These are phyloP conservation scores for Gymnopilus dilepis DNA, from an alignment of 768 basidiomycete genomes.

Conservation along the genomic window DNA sequence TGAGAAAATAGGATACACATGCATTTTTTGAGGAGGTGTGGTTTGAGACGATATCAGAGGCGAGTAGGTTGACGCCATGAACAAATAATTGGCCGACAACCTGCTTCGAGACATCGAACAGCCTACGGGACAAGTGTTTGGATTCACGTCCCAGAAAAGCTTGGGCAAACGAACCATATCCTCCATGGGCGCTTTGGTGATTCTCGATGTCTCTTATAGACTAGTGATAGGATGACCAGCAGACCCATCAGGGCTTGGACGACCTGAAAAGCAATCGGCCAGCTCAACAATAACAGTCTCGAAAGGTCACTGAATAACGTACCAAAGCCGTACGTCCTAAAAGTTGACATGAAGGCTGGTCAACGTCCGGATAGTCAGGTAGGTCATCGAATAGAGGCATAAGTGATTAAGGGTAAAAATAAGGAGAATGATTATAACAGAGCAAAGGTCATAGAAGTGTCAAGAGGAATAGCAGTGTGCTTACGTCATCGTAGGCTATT, in stretches of 20 bases:
- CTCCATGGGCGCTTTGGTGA: slow-evolving; percentile 85
- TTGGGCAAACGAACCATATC: slow-evolving; percentile 71
- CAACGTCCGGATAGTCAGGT: slow-evolving; percentile 42
- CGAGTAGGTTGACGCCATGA: slow-evolving; percentile 77
- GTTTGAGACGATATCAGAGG: slow-evolving; percentile 78
- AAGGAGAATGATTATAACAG: slow-evolving; percentile 14
- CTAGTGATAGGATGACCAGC: slow-evolving; percentile 83
- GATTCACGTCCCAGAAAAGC: slow-evolving; percentile 5
- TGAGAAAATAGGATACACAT: slow-evolving; percentile 91
- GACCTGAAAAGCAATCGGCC: slow-evolving; percentile 58
- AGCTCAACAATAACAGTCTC: not conserved
- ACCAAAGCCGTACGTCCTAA: slow-evolving; percentile 59
- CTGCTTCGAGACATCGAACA: slow-evolving; percentile 95
- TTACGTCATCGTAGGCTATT: slow-evolving; percentile 23
- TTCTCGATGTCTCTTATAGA: slow-evolving; percentile 90
- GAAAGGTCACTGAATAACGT: slow-evolving; percentile 22
- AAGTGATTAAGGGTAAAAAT: slow-evolving; percentile 10
- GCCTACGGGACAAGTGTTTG: slow-evolving; percentile 48
- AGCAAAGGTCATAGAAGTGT: slow-evolving; percentile 19
- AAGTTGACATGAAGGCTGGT: slow-evolving; percentile 54
- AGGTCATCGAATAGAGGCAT: slow-evolving; percentile 21
- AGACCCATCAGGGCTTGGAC: slow-evolving; percentile 91
- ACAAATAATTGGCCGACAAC: slow-evolving; percentile 85
- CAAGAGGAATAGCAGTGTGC: slow-evolving; percentile 10
- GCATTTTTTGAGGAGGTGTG: slow-evolving; percentile 73